Conservation (phyloP, 108 stramenopile genomes). For the Nitzschia sp. region DNA sequence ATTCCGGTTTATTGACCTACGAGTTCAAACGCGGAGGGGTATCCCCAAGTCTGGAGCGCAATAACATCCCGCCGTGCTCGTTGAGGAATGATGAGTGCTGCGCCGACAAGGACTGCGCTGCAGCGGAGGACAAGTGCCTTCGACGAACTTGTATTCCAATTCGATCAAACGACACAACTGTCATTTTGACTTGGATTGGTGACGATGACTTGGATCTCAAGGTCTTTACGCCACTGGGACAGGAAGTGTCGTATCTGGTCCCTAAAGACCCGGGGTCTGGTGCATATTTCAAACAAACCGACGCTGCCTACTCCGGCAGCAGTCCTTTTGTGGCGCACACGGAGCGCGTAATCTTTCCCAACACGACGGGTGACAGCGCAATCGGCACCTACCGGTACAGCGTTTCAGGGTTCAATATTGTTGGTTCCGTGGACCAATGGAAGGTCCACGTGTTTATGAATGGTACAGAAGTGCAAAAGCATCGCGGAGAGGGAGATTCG, state of each 20-base stretch:
- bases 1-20: slow-evolving; percentile 26
- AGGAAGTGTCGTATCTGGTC: slow-evolving; percentile 1
- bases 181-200: slow-evolving; percentile 31
- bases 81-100: slow-evolving; percentile 33
- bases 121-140: slow-evolving; percentile 17
- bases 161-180: background rate
- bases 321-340: background rate
- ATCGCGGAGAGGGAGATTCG: slow-evolving; percentile 14
- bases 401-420: slow-evolving; percentile 6
- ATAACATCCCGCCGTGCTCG: background rate
- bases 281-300: slow-evolving; percentile 18
- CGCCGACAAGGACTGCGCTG: slow-evolving; percentile 15
- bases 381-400: slow-evolving; percentile 14
- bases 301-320: background rate
- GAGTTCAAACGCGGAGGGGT: slow-evolving; percentile 1
- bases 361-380: background rate
- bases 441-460: slow-evolving; percentile 8
- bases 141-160: slow-evolving; percentile 19
- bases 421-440: slow-evolving; percentile 8
- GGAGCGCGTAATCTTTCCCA: slow-evolving; percentile 1
- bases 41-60: slow-evolving; percentile 1
- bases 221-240: slow-evolving; percentile 15
- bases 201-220: slow-evolving; percentile 28
- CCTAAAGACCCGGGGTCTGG: slow-evolving; percentile 22
- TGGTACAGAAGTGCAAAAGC: background rate